Conservation (phyloP, 495 filamentous ascomycete genomes). For the Penicillium mononematosum region DNA sequence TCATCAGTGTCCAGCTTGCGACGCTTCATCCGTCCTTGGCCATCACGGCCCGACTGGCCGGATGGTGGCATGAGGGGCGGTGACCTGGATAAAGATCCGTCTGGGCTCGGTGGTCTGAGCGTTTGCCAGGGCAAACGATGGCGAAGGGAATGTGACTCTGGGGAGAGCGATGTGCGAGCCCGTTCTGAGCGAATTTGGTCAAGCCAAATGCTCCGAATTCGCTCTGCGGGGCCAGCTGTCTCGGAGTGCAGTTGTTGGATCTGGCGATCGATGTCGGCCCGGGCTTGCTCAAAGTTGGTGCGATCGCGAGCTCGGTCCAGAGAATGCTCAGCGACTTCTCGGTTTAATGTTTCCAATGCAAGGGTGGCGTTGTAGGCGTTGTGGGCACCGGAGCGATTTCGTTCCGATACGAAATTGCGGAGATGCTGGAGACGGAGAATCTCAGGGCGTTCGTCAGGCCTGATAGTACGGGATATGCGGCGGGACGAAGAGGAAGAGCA, state of each 20-base stretch:
- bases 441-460: slow-evolving; percentile 20
- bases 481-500: slow-evolving; percentile 49
- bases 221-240: slow-evolving; percentile 14
- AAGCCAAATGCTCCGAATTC: slow-evolving; percentile 12
- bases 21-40: slow-evolving; percentile 60
- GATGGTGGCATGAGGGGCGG: slow-evolving; percentile 41
- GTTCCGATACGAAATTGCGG: slow-evolving; percentile 42
- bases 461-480: slow-evolving; percentile 28
- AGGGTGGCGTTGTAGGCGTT: slow-evolving; percentile 41
- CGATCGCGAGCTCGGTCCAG: slow-evolving; percentile 23
- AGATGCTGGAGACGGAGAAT: slow-evolving; percentile 36
- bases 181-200: slow-evolving; percentile 15
- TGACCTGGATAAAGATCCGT: slow-evolving; percentile 17
- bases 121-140: slow-evolving; percentile 16
- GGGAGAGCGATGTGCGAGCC: background rate
- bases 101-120: background rate
- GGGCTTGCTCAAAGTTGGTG: slow-evolving; percentile 28
- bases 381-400: slow-evolving; percentile 39
- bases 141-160: slow-evolving; percentile 4
- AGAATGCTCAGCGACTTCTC: slow-evolving; percentile 37
- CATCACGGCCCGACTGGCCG: slow-evolving; percentile 24
- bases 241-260: slow-evolving; percentile 24
- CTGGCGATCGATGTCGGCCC: slow-evolving; percentile 29
- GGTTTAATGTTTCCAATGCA: slow-evolving; percentile 40
- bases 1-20: slow-evolving; percentile 71